These are phyloP conservation scores for Scutellaria barbata DNA, from an alignment of 257 asterid genomes.

Conservation along the genomic window DNA sequence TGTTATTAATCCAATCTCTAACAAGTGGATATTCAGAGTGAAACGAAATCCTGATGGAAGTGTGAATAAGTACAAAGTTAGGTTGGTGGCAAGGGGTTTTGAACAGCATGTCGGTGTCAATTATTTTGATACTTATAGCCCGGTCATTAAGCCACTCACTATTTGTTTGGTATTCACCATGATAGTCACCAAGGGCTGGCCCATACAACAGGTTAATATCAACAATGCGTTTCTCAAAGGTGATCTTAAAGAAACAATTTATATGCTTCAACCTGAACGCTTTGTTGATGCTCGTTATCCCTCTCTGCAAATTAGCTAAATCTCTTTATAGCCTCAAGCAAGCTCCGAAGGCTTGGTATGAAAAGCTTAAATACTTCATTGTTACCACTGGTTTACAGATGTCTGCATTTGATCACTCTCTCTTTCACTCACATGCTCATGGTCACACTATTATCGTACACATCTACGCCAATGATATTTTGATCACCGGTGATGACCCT, in stretches of 20 bases:
- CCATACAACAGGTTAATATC: background rate
- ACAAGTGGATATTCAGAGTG: background rate
- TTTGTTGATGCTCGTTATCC: background rate
- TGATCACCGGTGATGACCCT: too few relatives aligned
- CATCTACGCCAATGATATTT: too few relatives aligned
- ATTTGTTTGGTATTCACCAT: background rate
- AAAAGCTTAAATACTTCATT: background rate
- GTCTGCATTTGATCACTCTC: too few relatives aligned
- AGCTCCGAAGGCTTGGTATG: background rate
- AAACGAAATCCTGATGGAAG: background rate
- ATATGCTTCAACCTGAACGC: background rate
- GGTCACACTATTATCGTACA: too few relatives aligned
- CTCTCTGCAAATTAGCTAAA: background rate
- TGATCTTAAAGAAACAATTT: background rate
- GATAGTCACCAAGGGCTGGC: background rate
- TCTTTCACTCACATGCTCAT: too few relatives aligned
- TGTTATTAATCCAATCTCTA: background rate
- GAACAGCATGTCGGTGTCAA: background rate
- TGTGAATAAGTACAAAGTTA: background rate
- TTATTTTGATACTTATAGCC: background rate
- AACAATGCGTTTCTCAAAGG: background rate
- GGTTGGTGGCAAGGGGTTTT: background rate
- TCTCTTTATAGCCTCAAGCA: background rate
- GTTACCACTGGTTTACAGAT: fast-evolving
- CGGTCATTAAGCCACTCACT: background rate